These are phyloP conservation scores for Torulaspora globosa DNA, from an alignment of 1,139 yeast species.

Conservation along the genomic window DNA sequence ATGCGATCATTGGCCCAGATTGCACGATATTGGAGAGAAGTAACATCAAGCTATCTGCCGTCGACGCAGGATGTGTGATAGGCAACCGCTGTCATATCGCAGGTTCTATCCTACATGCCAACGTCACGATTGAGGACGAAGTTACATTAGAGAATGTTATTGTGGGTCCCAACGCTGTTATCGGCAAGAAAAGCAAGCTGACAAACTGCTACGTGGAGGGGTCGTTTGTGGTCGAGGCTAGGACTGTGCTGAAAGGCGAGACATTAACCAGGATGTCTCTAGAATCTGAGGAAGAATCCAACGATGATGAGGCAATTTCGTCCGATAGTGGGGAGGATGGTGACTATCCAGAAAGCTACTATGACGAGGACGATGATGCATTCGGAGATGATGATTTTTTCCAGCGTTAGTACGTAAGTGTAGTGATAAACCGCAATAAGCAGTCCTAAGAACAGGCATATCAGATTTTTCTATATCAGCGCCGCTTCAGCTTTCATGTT, in stretches of 20 bases:
- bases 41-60: conserved; percentile 76
- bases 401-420: conserved; percentile 39
- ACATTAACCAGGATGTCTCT: conserved; percentile 63
- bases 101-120: conserved; percentile 75
- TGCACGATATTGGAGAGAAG: conserved; percentile 70
- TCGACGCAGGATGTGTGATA: conserved; percentile 70
- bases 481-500: not conserved
- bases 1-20: conserved; percentile 65
- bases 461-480: not conserved
- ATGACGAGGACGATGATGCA: conserved; percentile 41
- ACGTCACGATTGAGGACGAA: conserved; percentile 74
- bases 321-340: conserved; percentile 32
- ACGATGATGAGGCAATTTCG: conserved; percentile 22
- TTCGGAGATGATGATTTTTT: conserved; percentile 42
- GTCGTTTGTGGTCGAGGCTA: conserved; percentile 57
- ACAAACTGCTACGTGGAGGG: conserved; percentile 85
- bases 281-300: conserved; percentile 36
- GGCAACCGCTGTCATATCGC: conserved; percentile 86
- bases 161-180: conserved; percentile 62
- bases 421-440: not conserved
- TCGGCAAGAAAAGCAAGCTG: conserved; percentile 58
- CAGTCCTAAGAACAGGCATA: not conserved
- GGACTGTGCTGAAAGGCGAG: conserved; percentile 76
- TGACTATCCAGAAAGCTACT: conserved; percentile 43
- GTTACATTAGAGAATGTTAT: conserved; percentile 79